phyloP scores from a whole-genome alignment of 1,139 yeast genomes.

The Diutina ranongensis region DNA sequence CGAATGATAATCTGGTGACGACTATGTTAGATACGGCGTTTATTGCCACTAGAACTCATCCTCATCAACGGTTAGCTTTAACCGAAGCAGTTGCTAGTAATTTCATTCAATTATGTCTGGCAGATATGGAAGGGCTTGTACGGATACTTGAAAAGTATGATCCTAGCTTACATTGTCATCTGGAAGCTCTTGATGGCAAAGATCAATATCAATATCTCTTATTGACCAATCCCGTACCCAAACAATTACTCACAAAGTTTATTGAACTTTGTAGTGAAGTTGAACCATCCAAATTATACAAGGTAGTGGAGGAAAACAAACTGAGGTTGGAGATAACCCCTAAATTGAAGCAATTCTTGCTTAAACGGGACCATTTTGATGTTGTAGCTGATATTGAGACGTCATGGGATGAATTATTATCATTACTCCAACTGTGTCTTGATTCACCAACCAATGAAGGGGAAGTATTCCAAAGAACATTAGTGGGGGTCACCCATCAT shows the following conservation, averaged over 20 bases:
- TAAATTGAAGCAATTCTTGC: background rate
- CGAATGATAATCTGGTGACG: conserved; percentile 7
- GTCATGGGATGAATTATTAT: background rate
- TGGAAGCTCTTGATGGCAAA: background rate
- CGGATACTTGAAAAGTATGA: conserved; percentile 22
- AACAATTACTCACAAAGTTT: background rate
- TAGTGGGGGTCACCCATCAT: background rate
- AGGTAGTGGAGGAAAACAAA: background rate
- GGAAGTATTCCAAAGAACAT: background rate
- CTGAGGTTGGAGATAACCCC: background rate
- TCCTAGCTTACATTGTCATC: conserved; percentile 23
- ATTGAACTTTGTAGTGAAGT: background rate
- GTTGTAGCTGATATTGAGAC: background rate
- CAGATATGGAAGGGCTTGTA: conserved; percentile 27
- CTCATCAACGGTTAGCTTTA: conserved; percentile 23
- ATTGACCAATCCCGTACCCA: background rate
- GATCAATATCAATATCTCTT: background rate
- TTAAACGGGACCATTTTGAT: background rate
- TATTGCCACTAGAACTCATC: conserved; percentile 14
- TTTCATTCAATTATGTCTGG: conserved; percentile 24
- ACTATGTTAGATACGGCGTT: conserved; percentile 30
- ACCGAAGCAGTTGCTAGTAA: conserved; percentile 23
- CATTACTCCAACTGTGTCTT: background rate
- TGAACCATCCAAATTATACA: background rate
- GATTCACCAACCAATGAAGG: background rate